Base-by-base conservation (phyloP, 805 yeast genomes). In the Blastobotrys chiropterorum region DNA sequence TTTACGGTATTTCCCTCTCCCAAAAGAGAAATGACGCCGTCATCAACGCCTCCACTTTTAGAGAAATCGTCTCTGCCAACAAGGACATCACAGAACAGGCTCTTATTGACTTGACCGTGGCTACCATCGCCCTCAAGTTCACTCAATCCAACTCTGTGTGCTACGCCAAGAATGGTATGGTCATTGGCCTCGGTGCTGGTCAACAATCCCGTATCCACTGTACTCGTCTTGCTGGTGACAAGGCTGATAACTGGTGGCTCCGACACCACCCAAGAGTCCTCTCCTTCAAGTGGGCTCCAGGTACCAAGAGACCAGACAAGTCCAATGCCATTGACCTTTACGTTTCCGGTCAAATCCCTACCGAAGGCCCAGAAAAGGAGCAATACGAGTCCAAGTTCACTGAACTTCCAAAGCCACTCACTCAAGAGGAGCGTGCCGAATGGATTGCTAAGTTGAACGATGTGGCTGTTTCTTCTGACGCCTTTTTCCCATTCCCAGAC, bases 401-500 rank as follows among this genome's bases (percentile, higher is more conserved):
- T 53, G 83, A 72, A 59, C 26, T 48, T 16, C 99, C 99, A 61
- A 77, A 73, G 61, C 96, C 96, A 50, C 77, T 94, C 62, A 83
- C 96, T 48, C 72, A 71, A 22, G 82, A 77, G 58, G 99, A 94
- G 77, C 88, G 92, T 73, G 74, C 75, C 58, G 96, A 86, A 63
- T 94, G 98, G 98, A 72, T 85, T 59, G 63, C 73, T 56, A 81
- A 90, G 74, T 79, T 90, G 70, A 80, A 75, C 54, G 83, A 87
- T 62, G 99, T 94, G 52, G 90, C 98, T 11, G 77, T 90, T 62
- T 85, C 97, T 15, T 90, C 97, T 2, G 99, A 94, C 69, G 99
- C 99, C 26, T 94, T 94, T 82, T 94, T 94, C 95, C 99, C 99
- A 73, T 94, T 94, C 94, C 94, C 98, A 60, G 99, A 94, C 72